A percentile compares a stretch with the other conserved stretches of the same genome.
These are phyloP conservation scores for Lactuca saligna DNA, from an alignment of 129 eudicot genomes.

Conservation along the genomic window DNA sequence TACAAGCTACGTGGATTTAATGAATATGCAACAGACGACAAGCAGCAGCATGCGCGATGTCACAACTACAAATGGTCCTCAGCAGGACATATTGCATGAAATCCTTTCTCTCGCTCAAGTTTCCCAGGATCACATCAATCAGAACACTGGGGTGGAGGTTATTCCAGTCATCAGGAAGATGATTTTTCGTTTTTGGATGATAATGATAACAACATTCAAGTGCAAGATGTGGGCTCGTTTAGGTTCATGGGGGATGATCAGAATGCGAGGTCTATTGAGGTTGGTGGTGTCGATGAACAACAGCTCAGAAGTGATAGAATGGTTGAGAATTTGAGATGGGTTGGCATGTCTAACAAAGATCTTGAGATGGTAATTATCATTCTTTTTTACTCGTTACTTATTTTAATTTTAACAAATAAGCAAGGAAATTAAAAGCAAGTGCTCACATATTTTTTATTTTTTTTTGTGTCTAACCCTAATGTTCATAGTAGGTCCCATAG, in stretches of 20 bases:
- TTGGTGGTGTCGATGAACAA: conserved; percentile 52
- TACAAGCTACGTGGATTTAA: conserved; percentile 34
- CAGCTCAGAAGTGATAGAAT: conserved; percentile 43
- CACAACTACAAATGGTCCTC: conserved; percentile 38
- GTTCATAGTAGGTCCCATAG: no score
- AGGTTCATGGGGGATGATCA: conserved; percentile 44
- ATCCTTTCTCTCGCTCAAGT: conserved; percentile 88
- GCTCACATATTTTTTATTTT: no score
- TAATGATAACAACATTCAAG: conserved; percentile 33
- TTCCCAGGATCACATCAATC: conserved; percentile 63
- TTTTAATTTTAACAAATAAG: not conserved
- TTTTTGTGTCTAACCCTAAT: no score
- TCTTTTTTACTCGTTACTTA: not conserved
- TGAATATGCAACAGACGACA: conserved; percentile 45
- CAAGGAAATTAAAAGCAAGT: not conserved
- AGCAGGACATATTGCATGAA: conserved; percentile 67
- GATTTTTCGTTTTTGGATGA: conserved; percentile 59
- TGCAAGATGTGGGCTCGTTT: conserved; percentile 39
- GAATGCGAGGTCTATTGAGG: conserved; percentile 44
- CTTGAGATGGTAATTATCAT: conserved; percentile 59
- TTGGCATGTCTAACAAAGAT: conserved; percentile 77
- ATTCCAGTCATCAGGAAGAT: conserved; percentile 38
- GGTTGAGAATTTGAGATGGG: conserved; percentile 82
- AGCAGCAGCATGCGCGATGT: conserved; percentile 37
- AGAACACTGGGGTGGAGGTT: conserved; percentile 59